phyloP scores from a whole-genome alignment of 106 monocot genomes.

The Posidonia australis region DNA sequence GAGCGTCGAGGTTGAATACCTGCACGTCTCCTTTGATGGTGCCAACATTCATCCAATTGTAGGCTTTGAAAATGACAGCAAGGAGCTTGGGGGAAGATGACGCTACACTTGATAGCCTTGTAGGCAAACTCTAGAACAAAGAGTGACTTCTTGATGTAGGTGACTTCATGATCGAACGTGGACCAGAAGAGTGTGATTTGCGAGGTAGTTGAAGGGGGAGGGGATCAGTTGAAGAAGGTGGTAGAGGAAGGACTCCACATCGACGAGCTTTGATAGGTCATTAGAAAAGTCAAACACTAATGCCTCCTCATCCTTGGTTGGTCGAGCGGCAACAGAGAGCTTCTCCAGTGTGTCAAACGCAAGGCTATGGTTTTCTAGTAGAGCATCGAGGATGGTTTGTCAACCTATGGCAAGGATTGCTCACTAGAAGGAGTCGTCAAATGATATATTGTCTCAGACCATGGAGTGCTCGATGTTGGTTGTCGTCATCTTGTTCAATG shows the following conservation, averaged over 20 bases:
- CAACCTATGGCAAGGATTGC: constrained; percentile 30
- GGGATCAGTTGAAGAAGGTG: constrained; percentile 44
- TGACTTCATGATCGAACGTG: constrained; percentile 43
- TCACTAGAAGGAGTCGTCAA: constrained; percentile 65
- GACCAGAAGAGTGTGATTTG: constrained; percentile 57
- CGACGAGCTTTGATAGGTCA: constrained; percentile 44
- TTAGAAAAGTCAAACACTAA: constrained; percentile 24
- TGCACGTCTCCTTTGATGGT: constrained; percentile 70
- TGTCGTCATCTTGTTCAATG: constrained; percentile 69
- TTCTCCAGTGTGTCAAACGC: constrained; percentile 66
- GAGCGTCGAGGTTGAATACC: constrained; percentile 84
- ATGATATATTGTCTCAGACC: constrained; percentile 76
- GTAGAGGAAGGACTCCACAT: constrained; percentile 74
- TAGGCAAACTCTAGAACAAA: constrained; percentile 47
- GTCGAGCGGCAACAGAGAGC: constrained; percentile 32
- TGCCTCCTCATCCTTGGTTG: constrained; percentile 41
- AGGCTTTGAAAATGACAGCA: constrained; percentile 76
- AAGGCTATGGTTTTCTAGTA: constrained; percentile 40
- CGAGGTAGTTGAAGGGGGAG: constrained; percentile 39
- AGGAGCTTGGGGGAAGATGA: constrained; percentile 69
- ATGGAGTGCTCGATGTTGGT: constrained; percentile 57
- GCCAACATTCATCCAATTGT: constrained; percentile 88
- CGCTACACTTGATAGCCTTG: constrained; percentile 45
- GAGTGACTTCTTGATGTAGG: constrained; percentile 29
- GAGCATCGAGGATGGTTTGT: constrained; percentile 44